Evolutionary conservation across 2,329 filamentous ascomycete species (phyloP).

Genomic region (Conoideocrella luteorostrata): DNA sequence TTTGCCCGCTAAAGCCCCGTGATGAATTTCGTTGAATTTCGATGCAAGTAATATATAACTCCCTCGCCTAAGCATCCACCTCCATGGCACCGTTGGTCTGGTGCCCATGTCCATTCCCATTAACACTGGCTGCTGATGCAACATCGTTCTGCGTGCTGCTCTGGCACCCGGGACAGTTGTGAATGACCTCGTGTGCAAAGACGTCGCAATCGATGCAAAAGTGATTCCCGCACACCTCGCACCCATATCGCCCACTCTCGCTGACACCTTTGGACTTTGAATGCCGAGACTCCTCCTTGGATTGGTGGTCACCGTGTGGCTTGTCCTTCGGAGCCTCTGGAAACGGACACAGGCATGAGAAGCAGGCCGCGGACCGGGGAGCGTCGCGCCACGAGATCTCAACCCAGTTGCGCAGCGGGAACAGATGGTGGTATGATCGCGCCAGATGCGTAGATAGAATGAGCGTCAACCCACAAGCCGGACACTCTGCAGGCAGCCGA

Average conservation of each 20-base stretch:
- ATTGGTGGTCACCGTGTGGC: conserved; percentile 14
- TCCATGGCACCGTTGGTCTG: conserved; percentile 35
- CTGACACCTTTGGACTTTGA: conserved; percentile 57
- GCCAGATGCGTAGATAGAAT: conserved; percentile 92
- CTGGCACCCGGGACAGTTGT: conserved; percentile 92
- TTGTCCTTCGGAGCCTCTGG: conserved; percentile 38
- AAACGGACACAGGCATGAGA: conserved; percentile 70
- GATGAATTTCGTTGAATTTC: too few species aligned
- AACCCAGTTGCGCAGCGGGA: conserved; percentile 83
- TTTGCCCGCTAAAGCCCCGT: too few species aligned
- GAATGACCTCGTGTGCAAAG: conserved; percentile 86
- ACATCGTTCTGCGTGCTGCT: conserved; percentile 29
- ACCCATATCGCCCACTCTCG: conserved; percentile 84
- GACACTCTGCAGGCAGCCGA: conserved; percentile 82
- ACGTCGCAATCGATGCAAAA: conserved; percentile 99
- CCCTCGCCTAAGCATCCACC: conserved; percentile 23
- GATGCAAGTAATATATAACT: background rate
- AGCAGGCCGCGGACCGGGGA: conserved; percentile 57
- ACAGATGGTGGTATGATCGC: conserved; percentile 88
- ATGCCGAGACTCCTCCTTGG: conserved; percentile 17
- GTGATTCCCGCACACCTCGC: conserved; percentile 77
- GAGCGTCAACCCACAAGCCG: conserved; percentile 82
- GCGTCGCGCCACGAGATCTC: conserved; percentile 82
- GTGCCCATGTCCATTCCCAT: conserved; percentile 25
- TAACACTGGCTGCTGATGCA: conserved; percentile 22